Percentiles rank a stretch among this genome's conserved stretches.
These are phyloP conservation scores for Phytophthora rubi DNA, from an alignment of 352 stramenopile species.

Conservation along the genomic window DNA sequence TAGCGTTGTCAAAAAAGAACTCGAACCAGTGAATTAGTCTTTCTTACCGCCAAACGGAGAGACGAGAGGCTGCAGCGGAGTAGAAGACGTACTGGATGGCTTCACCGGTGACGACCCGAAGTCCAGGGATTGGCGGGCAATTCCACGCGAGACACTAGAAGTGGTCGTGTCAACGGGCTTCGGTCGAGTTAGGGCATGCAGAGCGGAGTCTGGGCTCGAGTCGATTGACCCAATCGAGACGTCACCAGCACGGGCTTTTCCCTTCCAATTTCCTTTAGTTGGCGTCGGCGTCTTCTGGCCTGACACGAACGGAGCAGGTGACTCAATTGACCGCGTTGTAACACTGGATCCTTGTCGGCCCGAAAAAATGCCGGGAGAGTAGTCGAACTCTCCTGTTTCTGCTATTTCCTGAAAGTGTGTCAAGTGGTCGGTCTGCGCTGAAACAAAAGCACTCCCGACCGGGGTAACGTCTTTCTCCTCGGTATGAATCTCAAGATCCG, in stretches of 20 bases:
- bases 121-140: constrained; percentile 53
- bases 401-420: constrained; percentile 37
- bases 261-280: constrained; percentile 24
- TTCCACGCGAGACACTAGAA: constrained; percentile 24
- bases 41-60: constrained; percentile 51
- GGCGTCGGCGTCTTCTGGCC: constrained; percentile 25
- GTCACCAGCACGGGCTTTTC: constrained; percentile 18
- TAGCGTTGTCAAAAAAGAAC: constrained; percentile 20
- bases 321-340: constrained; percentile 31
- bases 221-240: constrained; percentile 56
- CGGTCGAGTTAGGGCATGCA: constrained; percentile 46
- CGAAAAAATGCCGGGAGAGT: constrained; percentile 77
- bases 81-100: constrained; percentile 31
- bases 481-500: constrained; percentile 9
- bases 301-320: constrained; percentile 1
- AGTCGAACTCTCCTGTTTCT: constrained; percentile 38
- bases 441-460: constrained; percentile 25
- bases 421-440: constrained; percentile 25
- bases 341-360: constrained; percentile 52
- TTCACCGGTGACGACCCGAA: constrained; percentile 48
- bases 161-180: constrained; percentile 35
- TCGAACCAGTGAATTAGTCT: constrained; percentile 36
- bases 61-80: constrained; percentile 39
- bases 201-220: constrained; percentile 45
- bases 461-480: constrained; percentile 17